A percentile compares a stretch with the other conserved stretches of the same genome.
Conservation (phyloP, 2,329 filamentous ascomycete species). For the Zasmidium cellare region DNA sequence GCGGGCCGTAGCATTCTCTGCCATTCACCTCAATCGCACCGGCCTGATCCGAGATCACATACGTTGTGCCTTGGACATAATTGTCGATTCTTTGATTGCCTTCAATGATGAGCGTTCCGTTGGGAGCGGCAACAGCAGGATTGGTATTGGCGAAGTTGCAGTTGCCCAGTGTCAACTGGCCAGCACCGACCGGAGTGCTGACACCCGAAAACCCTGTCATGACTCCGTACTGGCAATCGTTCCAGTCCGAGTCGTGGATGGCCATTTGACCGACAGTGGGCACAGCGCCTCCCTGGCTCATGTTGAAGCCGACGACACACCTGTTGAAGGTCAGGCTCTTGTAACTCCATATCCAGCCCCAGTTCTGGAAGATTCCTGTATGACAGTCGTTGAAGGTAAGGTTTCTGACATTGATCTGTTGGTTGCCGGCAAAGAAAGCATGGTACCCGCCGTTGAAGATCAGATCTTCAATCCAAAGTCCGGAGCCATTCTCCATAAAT, state of each 20-base stretch:
- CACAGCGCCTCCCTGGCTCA: conserved; percentile 53
- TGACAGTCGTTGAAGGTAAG: conserved; percentile 78
- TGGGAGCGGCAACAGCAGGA: conserved; percentile 62
- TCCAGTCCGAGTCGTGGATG: conserved; percentile 75
- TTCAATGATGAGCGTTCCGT: conserved; percentile 62
- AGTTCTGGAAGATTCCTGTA: conserved; percentile 85
- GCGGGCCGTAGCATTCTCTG: conserved; percentile 28
- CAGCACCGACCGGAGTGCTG: conserved; percentile 67
- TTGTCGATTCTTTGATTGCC: conserved; percentile 66
- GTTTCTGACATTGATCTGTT: conserved; percentile 86
- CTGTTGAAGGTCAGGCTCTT: conserved; percentile 66
- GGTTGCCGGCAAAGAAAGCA: conserved; percentile 78
- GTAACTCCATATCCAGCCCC: conserved; percentile 87
- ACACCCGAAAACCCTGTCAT: conserved; percentile 67
- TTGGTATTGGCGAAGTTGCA: conserved; percentile 69
- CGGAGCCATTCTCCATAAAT: conserved; percentile 63
- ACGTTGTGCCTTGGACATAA: conserved; percentile 73
- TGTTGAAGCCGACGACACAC: conserved; percentile 69
- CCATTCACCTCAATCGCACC: background rate
- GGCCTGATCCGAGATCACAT: conserved; percentile 39
- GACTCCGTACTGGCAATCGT: conserved; percentile 73
- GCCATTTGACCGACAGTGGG: conserved; percentile 78
- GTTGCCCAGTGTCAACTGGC: conserved; percentile 82
- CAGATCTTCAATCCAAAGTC: conserved; percentile 80
- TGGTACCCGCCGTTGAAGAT: conserved; percentile 79